Evolutionary conservation across 177 flowering plant genomes (phyloP), one percentile per base, ranked within the genome.

Genomic region (Tripterygium wilfordii): DNA sequence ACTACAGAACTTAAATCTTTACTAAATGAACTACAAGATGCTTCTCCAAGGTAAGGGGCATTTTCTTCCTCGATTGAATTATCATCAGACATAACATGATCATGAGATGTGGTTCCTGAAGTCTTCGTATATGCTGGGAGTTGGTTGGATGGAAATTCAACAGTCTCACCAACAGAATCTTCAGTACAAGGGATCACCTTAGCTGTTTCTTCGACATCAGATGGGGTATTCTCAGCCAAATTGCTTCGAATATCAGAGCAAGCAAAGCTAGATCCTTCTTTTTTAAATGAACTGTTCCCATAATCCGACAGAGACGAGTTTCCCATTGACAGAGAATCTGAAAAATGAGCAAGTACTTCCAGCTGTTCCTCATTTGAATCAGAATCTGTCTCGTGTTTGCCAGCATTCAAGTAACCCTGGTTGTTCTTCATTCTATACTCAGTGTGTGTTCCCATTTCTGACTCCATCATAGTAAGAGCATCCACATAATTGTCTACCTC

Each of bases 401-500:
- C 63, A 21, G 48, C 44, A 33, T 46, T 56, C 51, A 44, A 37
- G 44, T 61, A 61, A 20, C 49, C 46, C 1, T 7, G 7, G 50
- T 65, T 52, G 23, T 44, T 55, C 61, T 70, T 82, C 30, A 53
- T 42, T 61, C 58, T 75, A 50, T 51, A 45, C n/a, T 82, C 91
- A 49, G 62, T 57, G 38, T 82, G 95, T 24, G 81, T 84, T 52
- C 84, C 96, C 42, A 71, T 57, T 72, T 94, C 97, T 10, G 88
- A 77, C 8, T 89, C 99, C 75, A 87, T 76, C 20, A 80, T 78
- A 43, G 83, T 39, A 51, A 78, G 83, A 53, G 97, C 96, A 73
- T 94, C 99, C 73, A 78, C 33, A 48, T 70, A 89, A 69, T 76
- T 78, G 23, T 87, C 99, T 38, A 74, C 53, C 68, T 84, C 97